A percentile compares a stretch with the other conserved stretches of the same genome.
Conservation (phyloP, 2,329 filamentous ascomycete species). For the Aureobasidium zeae region DNA sequence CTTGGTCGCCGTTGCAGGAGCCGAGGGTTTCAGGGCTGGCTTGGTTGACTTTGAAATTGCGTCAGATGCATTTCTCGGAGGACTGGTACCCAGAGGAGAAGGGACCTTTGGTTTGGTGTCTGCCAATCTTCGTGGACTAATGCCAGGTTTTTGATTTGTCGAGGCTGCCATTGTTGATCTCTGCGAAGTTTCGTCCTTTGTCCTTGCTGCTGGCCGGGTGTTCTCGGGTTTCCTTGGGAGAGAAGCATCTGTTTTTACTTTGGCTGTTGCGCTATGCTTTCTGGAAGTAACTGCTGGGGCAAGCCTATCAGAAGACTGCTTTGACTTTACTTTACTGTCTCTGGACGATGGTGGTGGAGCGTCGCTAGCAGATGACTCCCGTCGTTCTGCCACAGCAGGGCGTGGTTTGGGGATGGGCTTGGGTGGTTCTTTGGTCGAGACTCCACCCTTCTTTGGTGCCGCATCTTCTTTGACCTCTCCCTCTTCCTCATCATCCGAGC, state of each 20-base stretch:
- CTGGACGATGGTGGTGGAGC: conserved; percentile 20
- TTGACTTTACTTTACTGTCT: conserved; percentile 20
- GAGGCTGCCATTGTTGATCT: conserved; percentile 22
- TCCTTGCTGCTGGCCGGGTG: not conserved
- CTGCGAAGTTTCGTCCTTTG: conserved; percentile 19
- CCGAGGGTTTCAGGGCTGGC: not conserved
- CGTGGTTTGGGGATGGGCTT: conserved; percentile 9
- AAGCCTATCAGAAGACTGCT: conserved; percentile 9
- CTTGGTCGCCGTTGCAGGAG: conserved; percentile 2
- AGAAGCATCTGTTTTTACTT: not conserved
- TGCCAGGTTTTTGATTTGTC: conserved; percentile 18
- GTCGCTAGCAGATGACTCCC: conserved; percentile 19
- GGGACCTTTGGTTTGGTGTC: conserved; percentile 51
- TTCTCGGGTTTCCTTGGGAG: conserved; percentile 12
- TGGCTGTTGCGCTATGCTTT: conserved; percentile 5
- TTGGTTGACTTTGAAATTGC: conserved; percentile 31
- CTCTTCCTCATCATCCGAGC: conserved; percentile 36
- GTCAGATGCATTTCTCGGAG: conserved; percentile 52
- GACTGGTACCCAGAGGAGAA: conserved; percentile 52
- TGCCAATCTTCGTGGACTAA: conserved; percentile 19
- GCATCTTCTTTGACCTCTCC: conserved; percentile 21
- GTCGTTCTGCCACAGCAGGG: conserved; percentile 19
- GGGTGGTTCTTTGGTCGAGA: conserved; percentile 19
- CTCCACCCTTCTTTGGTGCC: conserved; percentile 19
- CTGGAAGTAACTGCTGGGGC: not conserved